These are phyloP conservation scores for Poa pratensis DNA, from an alignment of 176 grass and related monocot species.

Conservation along the genomic window DNA sequence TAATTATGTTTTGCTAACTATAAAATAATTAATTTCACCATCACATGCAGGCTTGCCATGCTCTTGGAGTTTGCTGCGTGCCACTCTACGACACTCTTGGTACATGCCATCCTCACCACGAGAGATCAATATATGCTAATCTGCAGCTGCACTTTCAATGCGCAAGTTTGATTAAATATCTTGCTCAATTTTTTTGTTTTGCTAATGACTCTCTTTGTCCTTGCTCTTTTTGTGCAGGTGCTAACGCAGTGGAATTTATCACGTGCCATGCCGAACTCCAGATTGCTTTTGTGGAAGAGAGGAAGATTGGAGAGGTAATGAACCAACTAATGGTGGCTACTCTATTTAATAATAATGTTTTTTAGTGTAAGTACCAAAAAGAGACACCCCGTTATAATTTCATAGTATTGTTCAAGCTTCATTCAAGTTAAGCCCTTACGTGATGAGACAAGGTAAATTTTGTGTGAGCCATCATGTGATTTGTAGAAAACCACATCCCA, in stretches of 20 bases:
- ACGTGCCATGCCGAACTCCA: slow-evolving; percentile 86
- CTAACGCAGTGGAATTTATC: slow-evolving; percentile 84
- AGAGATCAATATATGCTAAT: background rate
- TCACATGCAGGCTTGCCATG: slow-evolving; percentile 75
- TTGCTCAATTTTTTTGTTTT: too few species aligned
- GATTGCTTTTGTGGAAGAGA: slow-evolving; percentile 80
- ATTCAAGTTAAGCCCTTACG: too few species aligned
- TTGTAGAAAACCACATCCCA: too few species aligned
- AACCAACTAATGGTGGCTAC: background rate
- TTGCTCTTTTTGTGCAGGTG: slow-evolving; percentile 40
- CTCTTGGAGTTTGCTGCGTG: slow-evolving; percentile 82
- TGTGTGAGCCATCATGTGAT: too few species aligned
- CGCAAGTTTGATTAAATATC: too few species aligned
- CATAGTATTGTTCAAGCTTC: too few species aligned
- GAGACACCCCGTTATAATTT: too few species aligned
- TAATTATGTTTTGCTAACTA: background rate
- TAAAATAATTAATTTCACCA: background rate
- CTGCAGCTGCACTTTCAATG: background rate
- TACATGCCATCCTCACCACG: slow-evolving; percentile 20
- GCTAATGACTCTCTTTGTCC: background rate
- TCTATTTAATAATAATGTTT: background rate
- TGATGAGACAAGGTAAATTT: too few species aligned
- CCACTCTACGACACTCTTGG: slow-evolving; percentile 90
- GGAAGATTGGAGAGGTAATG: slow-evolving; percentile 77
- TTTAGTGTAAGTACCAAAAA: too few species aligned